phyloP scores from a whole-genome alignment of 257 asterid species.

The Eustoma russellianum region DNA sequence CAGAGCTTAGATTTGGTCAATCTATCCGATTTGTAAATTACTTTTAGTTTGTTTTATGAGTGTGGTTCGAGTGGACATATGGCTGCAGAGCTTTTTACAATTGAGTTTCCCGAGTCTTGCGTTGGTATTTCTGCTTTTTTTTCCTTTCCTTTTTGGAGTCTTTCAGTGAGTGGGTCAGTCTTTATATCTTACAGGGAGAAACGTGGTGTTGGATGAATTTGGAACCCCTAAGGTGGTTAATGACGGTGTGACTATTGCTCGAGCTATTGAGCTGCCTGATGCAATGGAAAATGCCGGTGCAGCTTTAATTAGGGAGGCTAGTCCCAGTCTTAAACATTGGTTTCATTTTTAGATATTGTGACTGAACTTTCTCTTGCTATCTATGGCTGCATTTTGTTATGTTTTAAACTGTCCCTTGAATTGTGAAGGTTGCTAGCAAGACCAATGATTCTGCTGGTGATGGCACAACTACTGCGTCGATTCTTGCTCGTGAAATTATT shows the following conservation, averaged over 20 bases:
- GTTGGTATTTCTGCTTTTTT: neutral
- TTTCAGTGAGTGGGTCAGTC: too few species aligned
- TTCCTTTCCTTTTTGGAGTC: neutral
- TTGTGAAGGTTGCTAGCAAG: constrained; percentile 89
- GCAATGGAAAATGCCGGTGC: constrained; percentile 99
- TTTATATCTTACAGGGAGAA: constrained; percentile 47
- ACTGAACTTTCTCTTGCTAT: neutral
- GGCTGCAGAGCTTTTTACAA: neutral
- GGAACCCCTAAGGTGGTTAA: constrained; percentile 90
- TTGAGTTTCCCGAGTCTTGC: neutral
- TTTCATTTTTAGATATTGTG: neutral
- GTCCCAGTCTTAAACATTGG: constrained; percentile 4
- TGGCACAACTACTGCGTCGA: constrained; percentile 90
- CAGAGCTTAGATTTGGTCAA: too few species aligned
- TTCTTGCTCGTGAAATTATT: constrained; percentile 95
- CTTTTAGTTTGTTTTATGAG: too few species aligned
- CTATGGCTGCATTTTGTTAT: neutral
- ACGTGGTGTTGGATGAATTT: constrained; percentile 87
- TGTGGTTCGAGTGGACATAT: too few species aligned
- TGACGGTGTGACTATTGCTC: constrained; percentile 86
- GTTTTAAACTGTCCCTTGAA: constrained; percentile 10
- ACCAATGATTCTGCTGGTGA: constrained; percentile 99
- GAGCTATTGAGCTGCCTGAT: constrained; percentile 85
- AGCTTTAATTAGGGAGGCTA: constrained; percentile 89
- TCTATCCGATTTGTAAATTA: too few species aligned